phyloP scores from a whole-genome alignment of 2,329 filamentous ascomycete genomes.

The Calonectria crousiana region DNA sequence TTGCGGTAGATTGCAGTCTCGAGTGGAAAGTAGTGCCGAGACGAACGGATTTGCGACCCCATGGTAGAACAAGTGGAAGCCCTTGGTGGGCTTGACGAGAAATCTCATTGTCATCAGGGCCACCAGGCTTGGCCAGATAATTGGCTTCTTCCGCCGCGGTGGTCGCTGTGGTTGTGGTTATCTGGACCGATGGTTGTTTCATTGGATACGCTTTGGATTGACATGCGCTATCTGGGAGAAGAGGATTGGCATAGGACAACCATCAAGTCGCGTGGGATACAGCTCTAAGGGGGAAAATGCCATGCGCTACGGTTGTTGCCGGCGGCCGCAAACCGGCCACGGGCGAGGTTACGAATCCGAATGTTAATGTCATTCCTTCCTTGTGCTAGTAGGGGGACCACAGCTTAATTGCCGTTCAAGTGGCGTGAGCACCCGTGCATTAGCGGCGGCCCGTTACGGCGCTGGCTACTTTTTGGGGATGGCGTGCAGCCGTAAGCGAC shows the following conservation, averaged over 20 bases:
- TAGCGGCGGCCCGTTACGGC: not conserved
- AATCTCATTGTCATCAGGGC: not conserved
- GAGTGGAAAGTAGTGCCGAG: not conserved
- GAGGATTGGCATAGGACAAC: not conserved
- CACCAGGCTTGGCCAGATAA: not conserved
- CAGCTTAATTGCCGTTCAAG: not conserved
- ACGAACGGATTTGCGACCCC: not conserved
- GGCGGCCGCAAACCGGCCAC: not conserved
- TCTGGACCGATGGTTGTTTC: not conserved
- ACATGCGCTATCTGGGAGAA: not conserved
- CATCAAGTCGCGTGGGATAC: not conserved
- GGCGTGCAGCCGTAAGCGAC: not conserved
- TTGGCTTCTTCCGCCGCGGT: not conserved
- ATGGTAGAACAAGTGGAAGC: not conserved
- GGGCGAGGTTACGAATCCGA: not conserved
- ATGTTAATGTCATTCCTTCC: not conserved
- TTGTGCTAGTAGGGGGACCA: not conserved
- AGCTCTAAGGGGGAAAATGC: not conserved
- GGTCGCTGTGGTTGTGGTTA: not conserved
- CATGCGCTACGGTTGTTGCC: not conserved
- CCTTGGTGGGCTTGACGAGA: not conserved
- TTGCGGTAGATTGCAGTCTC: not conserved
- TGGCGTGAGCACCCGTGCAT: not conserved
- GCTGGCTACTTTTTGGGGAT: not conserved
- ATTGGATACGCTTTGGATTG: not conserved